phyloP scores from a whole-genome alignment of 1,139 yeast genomes.

The Zygoascus hellenicus region DNA sequence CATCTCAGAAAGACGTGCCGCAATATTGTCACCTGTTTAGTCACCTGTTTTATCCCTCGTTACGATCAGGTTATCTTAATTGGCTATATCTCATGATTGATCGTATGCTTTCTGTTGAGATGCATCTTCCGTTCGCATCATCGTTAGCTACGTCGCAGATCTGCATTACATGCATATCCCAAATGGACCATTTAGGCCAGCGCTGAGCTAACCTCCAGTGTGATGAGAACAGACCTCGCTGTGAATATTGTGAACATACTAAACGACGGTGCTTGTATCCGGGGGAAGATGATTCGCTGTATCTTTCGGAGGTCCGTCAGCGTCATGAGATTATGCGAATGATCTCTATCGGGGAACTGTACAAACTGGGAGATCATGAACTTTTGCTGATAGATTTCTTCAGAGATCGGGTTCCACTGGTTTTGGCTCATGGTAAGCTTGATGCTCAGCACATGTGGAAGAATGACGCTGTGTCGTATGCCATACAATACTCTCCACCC shows the following conservation, averaged over 20 bases:
- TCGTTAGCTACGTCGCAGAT: no score
- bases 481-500: conserved; percentile 5
- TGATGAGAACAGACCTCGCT: conserved; percentile 2
- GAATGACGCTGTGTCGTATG: conserved; percentile 6
- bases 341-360: conserved; percentile 5
- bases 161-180: no score
- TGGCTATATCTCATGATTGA: no score
- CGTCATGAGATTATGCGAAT: conserved; percentile 1
- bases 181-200: no score
- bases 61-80: no score
- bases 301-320: neutral
- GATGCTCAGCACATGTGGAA: conserved; percentile 5
- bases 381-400: conserved; percentile 5
- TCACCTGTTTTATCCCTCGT: no score
- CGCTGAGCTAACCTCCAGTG: neutral
- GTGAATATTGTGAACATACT: conserved; percentile 7
- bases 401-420: neutral
- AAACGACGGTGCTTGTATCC: conserved; percentile 6
- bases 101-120: no score
- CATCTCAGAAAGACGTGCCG: no score
- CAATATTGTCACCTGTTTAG: no score
- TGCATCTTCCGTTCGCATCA: no score
- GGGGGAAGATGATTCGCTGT: neutral
- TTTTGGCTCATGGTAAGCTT: neutral
- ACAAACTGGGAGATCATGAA: neutral